Evolutionary conservation across 2,329 filamentous ascomycete genomes (phyloP).

Genomic region (Colletotrichum kahawae): DNA sequence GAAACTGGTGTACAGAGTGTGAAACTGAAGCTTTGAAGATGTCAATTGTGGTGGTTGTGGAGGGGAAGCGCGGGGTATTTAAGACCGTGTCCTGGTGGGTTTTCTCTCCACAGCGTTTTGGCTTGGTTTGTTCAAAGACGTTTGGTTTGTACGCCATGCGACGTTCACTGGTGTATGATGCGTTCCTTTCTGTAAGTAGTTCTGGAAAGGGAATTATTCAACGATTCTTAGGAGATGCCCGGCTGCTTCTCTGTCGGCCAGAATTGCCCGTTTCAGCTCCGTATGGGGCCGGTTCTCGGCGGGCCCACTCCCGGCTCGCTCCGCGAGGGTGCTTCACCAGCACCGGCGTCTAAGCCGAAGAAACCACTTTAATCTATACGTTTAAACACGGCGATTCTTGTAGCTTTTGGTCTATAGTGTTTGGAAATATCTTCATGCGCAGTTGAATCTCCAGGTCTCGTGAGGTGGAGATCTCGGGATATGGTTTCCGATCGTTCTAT

Average conservation of each 20-base stretch:
- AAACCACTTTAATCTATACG: background rate
- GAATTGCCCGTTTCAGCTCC: constrained; percentile 3
- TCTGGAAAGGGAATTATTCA: background rate
- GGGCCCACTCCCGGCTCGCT: background rate
- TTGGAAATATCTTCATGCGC: background rate
- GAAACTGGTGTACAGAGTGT: background rate
- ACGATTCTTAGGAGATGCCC: background rate
- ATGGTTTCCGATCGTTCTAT: constrained; percentile 9
- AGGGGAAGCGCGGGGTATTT: constrained; percentile 1
- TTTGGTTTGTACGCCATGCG: background rate
- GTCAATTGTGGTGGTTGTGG: background rate
- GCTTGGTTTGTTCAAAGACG: background rate
- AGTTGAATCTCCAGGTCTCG: background rate
- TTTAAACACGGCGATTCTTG: background rate
- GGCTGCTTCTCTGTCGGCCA: background rate
- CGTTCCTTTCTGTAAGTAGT: background rate
- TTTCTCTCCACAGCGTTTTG: background rate
- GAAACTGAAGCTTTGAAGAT: background rate
- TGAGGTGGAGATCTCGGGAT: background rate
- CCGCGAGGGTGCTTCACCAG: background rate
- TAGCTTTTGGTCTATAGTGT: background rate
- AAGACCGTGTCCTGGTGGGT: background rate
- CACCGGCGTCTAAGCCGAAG: background rate
- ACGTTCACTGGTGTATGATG: background rate
- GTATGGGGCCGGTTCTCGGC: background rate